These are phyloP conservation scores for Fraxinus velutina DNA, from an alignment of 305 asterid genomes.

Conservation along the genomic window DNA sequence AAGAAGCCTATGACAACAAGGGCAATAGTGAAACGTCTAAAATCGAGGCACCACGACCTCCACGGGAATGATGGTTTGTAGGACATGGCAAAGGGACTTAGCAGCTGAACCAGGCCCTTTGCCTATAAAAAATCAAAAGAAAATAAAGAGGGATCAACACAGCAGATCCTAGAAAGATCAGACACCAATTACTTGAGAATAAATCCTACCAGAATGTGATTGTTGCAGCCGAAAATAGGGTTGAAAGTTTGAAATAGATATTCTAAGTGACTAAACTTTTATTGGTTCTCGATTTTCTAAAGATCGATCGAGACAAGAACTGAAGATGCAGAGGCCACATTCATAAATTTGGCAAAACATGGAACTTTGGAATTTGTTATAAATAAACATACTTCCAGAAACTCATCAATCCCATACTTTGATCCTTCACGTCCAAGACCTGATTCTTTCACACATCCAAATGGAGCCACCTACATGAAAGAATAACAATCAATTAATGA, in stretches of 20 bases:
- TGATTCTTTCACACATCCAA: conserved; percentile 92
- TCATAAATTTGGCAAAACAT: background rate
- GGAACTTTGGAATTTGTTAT: background rate
- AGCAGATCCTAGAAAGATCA: background rate
- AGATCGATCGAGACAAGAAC: no score
- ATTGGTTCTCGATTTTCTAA: no score
- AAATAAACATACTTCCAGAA: conserved; percentile 55
- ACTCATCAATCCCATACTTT: conserved; percentile 92
- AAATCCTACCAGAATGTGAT: background rate
- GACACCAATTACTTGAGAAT: background rate
- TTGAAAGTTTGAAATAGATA: no score
- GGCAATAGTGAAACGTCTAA: background rate
- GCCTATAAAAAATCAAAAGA: background rate
- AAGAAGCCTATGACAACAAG: background rate
- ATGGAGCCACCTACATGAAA: conserved; percentile 77
- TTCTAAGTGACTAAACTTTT: no score
- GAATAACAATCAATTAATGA: conserved; percentile 14
- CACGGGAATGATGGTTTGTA: background rate
- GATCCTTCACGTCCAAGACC: conserved; percentile 99
- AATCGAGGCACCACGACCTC: background rate
- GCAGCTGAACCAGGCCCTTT: background rate
- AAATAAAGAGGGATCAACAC: background rate
- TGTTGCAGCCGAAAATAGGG: background rate
- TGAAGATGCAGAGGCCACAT: no score
- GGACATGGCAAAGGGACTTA: background rate